Percentiles rank a stretch among this genome's conserved stretches.
Evolutionary conservation across 768 basidiomycete genomes (phyloP).

Genomic region (Tephrocybe rancida): DNA sequence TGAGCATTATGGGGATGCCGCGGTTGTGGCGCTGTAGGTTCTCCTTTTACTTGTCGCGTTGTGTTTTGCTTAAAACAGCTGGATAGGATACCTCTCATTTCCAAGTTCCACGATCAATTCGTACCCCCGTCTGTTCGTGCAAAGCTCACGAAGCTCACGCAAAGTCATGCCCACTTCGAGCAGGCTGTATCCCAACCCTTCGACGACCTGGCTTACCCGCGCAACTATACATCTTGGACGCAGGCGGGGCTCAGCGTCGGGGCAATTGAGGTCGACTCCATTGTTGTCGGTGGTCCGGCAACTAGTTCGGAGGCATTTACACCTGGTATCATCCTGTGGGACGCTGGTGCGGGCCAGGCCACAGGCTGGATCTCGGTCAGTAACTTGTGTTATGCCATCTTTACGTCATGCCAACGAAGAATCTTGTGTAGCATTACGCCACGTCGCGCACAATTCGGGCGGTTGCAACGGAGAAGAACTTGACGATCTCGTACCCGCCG

Average conservation of each 20-base stretch:
- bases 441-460: slow-evolving; percentile 27
- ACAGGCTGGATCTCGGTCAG: slow-evolving; percentile 27
- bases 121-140: slow-evolving; percentile 20
- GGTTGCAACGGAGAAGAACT: slow-evolving; percentile 17
- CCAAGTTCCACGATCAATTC: slow-evolving; percentile 30
- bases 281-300: slow-evolving; percentile 27
- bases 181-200: slow-evolving; percentile 31
- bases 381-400: not conserved
- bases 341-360: slow-evolving; percentile 7
- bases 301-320: slow-evolving; percentile 23
- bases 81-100: slow-evolving; percentile 23
- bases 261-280: slow-evolving; percentile 27
- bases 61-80: not conserved
- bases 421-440: slow-evolving; percentile 26
- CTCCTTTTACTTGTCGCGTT: not conserved
- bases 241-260: slow-evolving; percentile 27
- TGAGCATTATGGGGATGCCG: slow-evolving; percentile 27
- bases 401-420: too few relatives aligned
- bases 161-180: slow-evolving; percentile 19
- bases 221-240: slow-evolving; percentile 32
- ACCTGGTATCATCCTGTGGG: slow-evolving; percentile 29
- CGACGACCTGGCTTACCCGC: slow-evolving; percentile 22
- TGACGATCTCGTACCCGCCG: slow-evolving; percentile 27
- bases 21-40: slow-evolving; percentile 25
- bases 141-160: slow-evolving; percentile 13